Conservation (phyloP, 495 filamentous ascomycete genomes). For the Neurospora intermedia region DNA sequence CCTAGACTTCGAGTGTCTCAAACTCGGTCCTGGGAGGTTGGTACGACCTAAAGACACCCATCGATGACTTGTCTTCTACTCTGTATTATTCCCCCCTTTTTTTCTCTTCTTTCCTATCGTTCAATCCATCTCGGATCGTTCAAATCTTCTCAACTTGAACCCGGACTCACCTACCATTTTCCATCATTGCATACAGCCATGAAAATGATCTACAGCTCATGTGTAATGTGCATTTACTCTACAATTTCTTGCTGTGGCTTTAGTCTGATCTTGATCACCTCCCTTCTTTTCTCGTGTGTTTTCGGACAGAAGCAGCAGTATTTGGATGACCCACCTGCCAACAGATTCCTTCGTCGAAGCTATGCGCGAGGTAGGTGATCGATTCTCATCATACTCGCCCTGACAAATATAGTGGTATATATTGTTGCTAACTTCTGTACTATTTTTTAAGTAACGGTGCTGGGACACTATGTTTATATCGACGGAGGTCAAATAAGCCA, state of each 20-base stretch:
- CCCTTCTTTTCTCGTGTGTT: neutral
- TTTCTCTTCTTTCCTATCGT: neutral
- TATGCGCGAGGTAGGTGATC: neutral
- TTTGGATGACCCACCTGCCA: neutral
- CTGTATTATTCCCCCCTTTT: neutral
- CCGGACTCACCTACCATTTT: neutral
- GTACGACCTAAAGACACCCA: neutral
- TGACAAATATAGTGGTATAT: neutral
- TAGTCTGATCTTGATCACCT: neutral
- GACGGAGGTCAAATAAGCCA: conserved; percentile 13
- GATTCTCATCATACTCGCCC: neutral
- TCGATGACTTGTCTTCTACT: neutral
- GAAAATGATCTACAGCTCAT: neutral
- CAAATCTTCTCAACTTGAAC: neutral
- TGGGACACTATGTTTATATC: conserved; percentile 13
- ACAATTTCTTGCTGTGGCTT: neutral
- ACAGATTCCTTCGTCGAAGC: neutral
- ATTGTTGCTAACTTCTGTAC: neutral
- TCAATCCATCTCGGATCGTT: neutral
- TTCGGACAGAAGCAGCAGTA: neutral
- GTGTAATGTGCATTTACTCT: neutral
- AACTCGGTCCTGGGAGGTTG: neutral
- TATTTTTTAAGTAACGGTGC: neutral
- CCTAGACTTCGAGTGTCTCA: neutral
- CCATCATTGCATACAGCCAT: neutral